Evolutionary conservation across 768 basidiomycete genomes (phyloP), one percentile per base, ranked within the genome.

Genomic region (Serendipita sp.): DNA sequence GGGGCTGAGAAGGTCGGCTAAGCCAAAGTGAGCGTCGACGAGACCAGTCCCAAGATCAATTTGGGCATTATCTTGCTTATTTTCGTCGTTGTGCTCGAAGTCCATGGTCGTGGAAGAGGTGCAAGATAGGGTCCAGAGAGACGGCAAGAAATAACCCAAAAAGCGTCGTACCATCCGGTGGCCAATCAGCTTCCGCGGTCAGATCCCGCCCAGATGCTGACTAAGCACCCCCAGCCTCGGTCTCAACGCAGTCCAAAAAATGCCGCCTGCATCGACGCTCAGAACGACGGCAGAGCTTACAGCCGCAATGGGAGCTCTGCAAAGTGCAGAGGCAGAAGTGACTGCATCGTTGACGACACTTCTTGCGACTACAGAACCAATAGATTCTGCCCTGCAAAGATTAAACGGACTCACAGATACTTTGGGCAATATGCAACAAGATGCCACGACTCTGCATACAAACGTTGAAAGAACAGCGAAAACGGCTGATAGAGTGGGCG

Each of bases 401-500:
- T 75, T 93, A 3, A 79, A 83, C 63, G 72, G 78, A 3, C 78
- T 92, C 29, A 71, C 77, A 15, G 83, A 87, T 0, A 78, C 76
- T 50, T 75, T 94, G 63, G 82, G 88, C 67, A 76, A 77, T n/a
- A 74, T 91, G 31, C 76, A 79, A 63, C 64, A 71, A 3, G 85
- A 91, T 55, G 82, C 88, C 1, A 72, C 70, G 2, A 67, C 79
- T 1, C 77, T 91, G 15, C 74, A 78, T 13, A 69, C 71, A 3
- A 85, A 79, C 64, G 89, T 91, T 15, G 80, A 80, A 3, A 76
- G 74, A n/a, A 91, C 87, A 1, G 88, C 85, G 0, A 77, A 81
- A 67, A 94, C 86, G 10, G 89, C 87, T 10, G 85, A 93, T 69
- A 79, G 94, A 55, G 88, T 99, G 5, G 91, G 94, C n/a, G 88